These are phyloP conservation scores for Pisolithus marmoratus DNA, from an alignment of 768 basidiomycete species.

Conservation along the genomic window DNA sequence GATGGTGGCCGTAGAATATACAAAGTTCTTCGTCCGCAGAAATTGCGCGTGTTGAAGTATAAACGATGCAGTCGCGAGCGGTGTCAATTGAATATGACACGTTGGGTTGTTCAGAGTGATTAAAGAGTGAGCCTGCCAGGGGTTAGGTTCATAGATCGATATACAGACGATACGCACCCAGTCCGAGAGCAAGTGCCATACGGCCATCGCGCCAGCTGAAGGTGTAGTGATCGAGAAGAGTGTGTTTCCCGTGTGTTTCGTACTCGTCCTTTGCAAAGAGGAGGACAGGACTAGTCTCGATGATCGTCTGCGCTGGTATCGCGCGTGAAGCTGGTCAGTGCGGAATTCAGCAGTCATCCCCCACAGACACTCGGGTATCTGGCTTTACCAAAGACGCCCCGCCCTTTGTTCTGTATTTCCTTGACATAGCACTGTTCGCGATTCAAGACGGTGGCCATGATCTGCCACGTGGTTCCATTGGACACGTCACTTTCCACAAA, in stretches of 20 bases:
- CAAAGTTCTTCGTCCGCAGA: constrained; percentile 65
- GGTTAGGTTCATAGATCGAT: neutral
- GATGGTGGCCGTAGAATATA: constrained; percentile 67
- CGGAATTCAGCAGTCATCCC: constrained; percentile 16
- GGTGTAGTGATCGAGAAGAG: constrained; percentile 67
- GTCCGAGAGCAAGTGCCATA: constrained; percentile 74
- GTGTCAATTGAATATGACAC: constrained; percentile 57
- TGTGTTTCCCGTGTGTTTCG: constrained; percentile 52
- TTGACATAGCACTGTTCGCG: constrained; percentile 44
- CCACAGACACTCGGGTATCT: neutral
- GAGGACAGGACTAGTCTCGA: constrained; percentile 86
- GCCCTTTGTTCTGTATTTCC: constrained; percentile 42
- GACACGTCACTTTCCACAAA: neutral
- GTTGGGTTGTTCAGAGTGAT: constrained; percentile 68
- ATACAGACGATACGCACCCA: constrained; percentile 44
- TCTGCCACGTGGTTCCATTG: constrained; percentile 4
- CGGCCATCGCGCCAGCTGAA: constrained; percentile 70
- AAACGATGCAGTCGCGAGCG: constrained; percentile 54
- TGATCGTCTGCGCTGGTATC: constrained; percentile 49
- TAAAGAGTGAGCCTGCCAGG: constrained; percentile 69
- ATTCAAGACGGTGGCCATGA: constrained; percentile 31
- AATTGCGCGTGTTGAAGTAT: constrained; percentile 50
- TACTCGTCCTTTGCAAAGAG: constrained; percentile 71
- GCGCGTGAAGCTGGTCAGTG: constrained; percentile 12
- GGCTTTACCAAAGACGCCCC: constrained; percentile 58